Base-by-base conservation (phyloP, 441 rosid genomes). In the Erodium trifolium region DNA sequence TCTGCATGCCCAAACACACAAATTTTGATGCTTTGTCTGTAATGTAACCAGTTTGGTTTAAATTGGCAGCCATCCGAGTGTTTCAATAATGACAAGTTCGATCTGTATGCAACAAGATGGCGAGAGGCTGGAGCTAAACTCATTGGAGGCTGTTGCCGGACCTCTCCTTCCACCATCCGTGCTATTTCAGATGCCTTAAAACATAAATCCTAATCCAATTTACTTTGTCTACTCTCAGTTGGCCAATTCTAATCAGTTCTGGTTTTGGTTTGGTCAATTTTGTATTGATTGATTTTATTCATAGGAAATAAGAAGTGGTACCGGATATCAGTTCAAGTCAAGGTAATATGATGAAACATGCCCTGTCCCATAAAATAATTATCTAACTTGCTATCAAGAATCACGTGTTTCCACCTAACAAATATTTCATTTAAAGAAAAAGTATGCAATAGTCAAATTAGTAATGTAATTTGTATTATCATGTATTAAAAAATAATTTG, bases 81-180 rank as follows among this genome's bases (percentile, higher is more conserved):
- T 68, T 88, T 88, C 35, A 86, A 81, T n/a, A 90, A 90, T 34
- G 80, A 83, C 5, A 82, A 84, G 65, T 90, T 92, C 57, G 88
- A 87, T 83, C 41, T 78, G 69, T 77, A 53, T 31, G 88, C 96
- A 3, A 75, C 77, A 55, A 81, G 88, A 78, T 90, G 96, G 98
- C 86, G 85, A 2, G 79, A 83, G 19, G 71, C 79, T 9, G 98
- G 98, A 74, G 98, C 96, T 67, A 89, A 84, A 75, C 84, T 92
- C 3, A 90, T 92, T 0, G 96, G 98, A 11, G 98, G 96, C 51
- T 92, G 98, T 72, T 92, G 96, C 35, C 76, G 90, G 34, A 92
- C 96, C 47, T 85, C 96, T 16, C 96, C 96, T 53, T 79, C 91
- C 16, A 90, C 93, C 17, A 77, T 88, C 70, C 75, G 60, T 71